These are phyloP conservation scores for Cordyceps farinosa DNA, from an alignment of 2,329 filamentous ascomycete species.

Conservation along the genomic window DNA sequence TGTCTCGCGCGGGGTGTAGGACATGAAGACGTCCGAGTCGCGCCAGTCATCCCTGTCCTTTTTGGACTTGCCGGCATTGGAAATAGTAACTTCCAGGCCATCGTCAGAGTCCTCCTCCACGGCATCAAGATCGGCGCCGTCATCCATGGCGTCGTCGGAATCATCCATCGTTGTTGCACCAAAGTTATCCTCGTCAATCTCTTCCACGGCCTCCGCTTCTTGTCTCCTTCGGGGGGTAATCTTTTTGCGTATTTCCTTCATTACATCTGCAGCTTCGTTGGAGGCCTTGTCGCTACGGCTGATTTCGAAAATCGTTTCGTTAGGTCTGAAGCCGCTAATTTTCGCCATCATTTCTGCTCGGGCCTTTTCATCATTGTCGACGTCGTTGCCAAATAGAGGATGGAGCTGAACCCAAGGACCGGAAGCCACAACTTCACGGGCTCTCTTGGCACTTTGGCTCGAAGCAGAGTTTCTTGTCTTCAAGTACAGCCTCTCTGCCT, in stretches of 20 bases:
- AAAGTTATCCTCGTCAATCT: slow-evolving; percentile 30
- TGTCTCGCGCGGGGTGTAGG: slow-evolving; percentile 77
- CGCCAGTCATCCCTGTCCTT: slow-evolving; percentile 65
- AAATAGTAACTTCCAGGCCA: slow-evolving; percentile 68
- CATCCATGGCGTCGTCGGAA: slow-evolving; percentile 28
- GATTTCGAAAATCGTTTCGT: slow-evolving; percentile 96
- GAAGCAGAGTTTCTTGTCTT: slow-evolving; percentile 88
- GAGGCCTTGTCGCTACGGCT: slow-evolving; percentile 66
- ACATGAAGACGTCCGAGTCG: slow-evolving; percentile 93
- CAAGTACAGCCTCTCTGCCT: slow-evolving; percentile 91
- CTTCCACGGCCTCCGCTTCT: slow-evolving; percentile 41
- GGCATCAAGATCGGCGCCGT: slow-evolving; percentile 33
- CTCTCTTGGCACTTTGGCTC: slow-evolving; percentile 81
- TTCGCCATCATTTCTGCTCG: slow-evolving; percentile 83
- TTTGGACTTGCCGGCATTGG: slow-evolving; percentile 51
- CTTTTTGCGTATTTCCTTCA: slow-evolving; percentile 67
- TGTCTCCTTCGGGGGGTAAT: slow-evolving; percentile 56
- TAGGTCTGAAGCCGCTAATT: slow-evolving; percentile 82
- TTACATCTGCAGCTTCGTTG: slow-evolving; percentile 67
- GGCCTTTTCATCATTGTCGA: slow-evolving; percentile 62
- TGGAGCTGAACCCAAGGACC: slow-evolving; percentile 73
- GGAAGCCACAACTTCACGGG: slow-evolving; percentile 70
- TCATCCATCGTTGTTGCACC: slow-evolving; percentile 28
- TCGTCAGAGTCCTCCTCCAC: slow-evolving; percentile 40
- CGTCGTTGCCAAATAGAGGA: slow-evolving; percentile 71